Conservation (phyloP, 352 stramenopile genomes). For the Globisporangium paroecandrum region DNA sequence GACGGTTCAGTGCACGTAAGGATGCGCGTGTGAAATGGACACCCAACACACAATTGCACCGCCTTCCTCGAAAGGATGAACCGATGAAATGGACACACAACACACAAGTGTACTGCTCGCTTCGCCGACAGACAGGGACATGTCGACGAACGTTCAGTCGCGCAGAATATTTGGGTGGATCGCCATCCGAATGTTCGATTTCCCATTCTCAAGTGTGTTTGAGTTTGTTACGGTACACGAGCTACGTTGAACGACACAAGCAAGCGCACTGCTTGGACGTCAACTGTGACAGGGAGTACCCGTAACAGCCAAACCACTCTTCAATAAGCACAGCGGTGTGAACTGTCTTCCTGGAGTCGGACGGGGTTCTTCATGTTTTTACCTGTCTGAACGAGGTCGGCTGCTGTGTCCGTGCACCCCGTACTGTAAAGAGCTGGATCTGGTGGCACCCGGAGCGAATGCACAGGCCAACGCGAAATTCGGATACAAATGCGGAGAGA, state of each 20-base stretch:
- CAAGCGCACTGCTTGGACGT: background rate
- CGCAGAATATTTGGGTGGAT: background rate
- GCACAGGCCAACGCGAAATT: conserved; percentile 5
- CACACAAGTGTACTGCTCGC: background rate
- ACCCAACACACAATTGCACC: background rate
- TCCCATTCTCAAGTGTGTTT: background rate
- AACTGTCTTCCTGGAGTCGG: background rate
- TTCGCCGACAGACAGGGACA: background rate
- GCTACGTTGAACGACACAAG: background rate
- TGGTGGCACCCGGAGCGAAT: conserved; percentile 7
- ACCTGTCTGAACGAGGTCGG: background rate
- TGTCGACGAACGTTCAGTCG: background rate
- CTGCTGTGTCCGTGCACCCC: background rate
- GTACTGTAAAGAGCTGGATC: conserved; percentile 9
- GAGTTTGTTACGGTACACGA: too few relatives aligned
- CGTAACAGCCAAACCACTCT: background rate
- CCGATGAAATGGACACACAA: conserved; percentile 1
- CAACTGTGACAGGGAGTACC: background rate
- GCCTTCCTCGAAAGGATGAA: too few relatives aligned
- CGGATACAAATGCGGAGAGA: background rate
- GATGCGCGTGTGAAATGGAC: background rate
- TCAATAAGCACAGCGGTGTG: too few relatives aligned
- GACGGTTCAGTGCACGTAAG: background rate
- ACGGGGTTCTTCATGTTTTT: background rate
- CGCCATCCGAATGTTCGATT: conserved; percentile 1